A percentile compares a stretch with the other conserved stretches of the same genome.
Conservation (phyloP, 2,329 filamentous ascomycete genomes). For the Aspergillus awamori region DNA sequence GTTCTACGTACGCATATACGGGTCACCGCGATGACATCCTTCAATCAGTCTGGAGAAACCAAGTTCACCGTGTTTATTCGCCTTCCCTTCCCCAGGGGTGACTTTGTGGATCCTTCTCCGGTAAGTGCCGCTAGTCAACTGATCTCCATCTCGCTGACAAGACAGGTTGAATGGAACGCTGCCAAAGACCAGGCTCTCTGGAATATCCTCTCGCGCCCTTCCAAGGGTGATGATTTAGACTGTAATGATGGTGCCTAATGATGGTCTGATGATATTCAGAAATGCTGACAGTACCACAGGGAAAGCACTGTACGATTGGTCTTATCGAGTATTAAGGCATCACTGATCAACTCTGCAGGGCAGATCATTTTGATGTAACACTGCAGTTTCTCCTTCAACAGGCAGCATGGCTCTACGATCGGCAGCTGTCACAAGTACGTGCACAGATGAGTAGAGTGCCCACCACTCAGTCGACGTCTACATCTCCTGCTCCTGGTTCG, state of each 20-base stretch:
- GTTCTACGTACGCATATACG: too few relatives aligned
- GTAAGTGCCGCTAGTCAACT: constrained; percentile 53
- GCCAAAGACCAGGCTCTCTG: constrained; percentile 85
- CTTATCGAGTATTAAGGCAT: background rate
- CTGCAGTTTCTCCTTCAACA: constrained; percentile 89
- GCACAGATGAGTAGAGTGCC: constrained; percentile 78
- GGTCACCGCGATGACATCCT: constrained; percentile 14
- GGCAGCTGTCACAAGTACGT: constrained; percentile 84
- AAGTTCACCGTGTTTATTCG: constrained; percentile 76
- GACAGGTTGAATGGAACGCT: constrained; percentile 82
- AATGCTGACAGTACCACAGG: constrained; percentile 52
- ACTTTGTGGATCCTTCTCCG: constrained; percentile 87
- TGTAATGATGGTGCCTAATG: constrained; percentile 58
- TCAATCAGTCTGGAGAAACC: constrained; percentile 23
- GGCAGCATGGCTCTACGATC: constrained; percentile 89
- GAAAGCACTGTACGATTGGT: constrained; percentile 67
- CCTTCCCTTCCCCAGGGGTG: constrained; percentile 82
- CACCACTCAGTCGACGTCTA: constrained; percentile 44
- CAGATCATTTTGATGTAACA: constrained; percentile 77
- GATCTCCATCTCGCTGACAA: constrained; percentile 10
- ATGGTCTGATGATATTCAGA: background rate
- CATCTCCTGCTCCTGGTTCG: constrained; percentile 48
- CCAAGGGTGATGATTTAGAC: constrained; percentile 79
- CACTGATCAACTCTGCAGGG: constrained; percentile 49
- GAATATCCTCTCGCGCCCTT: constrained; percentile 81